A percentile compares a stretch with the other conserved stretches of the same genome.
Evolutionary conservation across 352 stramenopile genomes (phyloP).

Genomic region (Phytophthora quininea): DNA sequence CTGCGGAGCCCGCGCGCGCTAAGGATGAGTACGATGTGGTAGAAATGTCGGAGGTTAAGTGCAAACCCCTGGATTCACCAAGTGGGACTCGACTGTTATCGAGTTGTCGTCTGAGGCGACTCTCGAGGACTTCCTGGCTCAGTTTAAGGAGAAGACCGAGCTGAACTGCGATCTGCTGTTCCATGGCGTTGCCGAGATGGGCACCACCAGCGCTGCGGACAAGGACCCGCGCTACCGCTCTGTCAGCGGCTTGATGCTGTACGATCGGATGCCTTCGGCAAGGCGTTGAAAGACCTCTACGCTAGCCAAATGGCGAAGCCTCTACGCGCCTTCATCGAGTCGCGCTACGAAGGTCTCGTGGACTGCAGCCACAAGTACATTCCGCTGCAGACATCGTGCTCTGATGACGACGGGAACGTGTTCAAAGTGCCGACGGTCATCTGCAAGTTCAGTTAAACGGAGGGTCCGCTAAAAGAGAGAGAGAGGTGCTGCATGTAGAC

Average conservation of each 20-base stretch:
- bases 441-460: conserved; percentile 83
- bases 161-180: conserved; percentile 87
- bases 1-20: conserved; percentile 77
- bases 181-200: conserved; percentile 77
- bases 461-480: background rate
- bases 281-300: conserved; percentile 78
- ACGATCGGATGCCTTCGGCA: conserved; percentile 83
- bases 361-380: conserved; percentile 86
- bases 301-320: conserved; percentile 57
- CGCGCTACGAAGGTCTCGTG: conserved; percentile 82
- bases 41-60: conserved; percentile 88
- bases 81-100: conserved; percentile 91
- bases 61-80: conserved; percentile 90
- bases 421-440: conserved; percentile 89
- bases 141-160: conserved; percentile 74
- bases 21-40: conserved; percentile 93
- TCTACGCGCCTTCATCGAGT: conserved; percentile 72
- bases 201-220: conserved; percentile 53
- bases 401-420: conserved; percentile 79
- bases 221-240: conserved; percentile 68
- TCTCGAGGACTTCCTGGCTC: conserved; percentile 66
- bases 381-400: conserved; percentile 84
- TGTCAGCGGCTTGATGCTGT: conserved; percentile 86
- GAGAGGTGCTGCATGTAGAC: no score
- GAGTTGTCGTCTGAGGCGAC: conserved; percentile 71